Conservation (phyloP, 1,284 basidiomycete species). For the Trametes versicolor region DNA sequence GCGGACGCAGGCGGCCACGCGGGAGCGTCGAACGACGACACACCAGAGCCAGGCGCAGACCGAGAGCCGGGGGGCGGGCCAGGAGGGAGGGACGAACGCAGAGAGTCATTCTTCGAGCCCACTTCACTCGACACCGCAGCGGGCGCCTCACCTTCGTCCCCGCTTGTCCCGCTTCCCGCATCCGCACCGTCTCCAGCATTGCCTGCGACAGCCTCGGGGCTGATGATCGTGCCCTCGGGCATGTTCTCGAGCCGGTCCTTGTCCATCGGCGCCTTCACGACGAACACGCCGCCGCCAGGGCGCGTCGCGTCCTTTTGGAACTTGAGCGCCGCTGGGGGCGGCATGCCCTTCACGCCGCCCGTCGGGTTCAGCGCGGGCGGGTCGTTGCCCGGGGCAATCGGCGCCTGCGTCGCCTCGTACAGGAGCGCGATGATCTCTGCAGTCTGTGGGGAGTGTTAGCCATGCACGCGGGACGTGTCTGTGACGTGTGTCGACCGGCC, state of each 20-base stretch:
- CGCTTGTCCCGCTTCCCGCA: constrained; percentile 35
- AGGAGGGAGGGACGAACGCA: constrained; percentile 41
- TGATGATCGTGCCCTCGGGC: constrained; percentile 72
- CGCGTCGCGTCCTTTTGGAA: constrained; percentile 80
- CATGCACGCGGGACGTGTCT: constrained; percentile 31
- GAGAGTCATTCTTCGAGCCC: constrained; percentile 40
- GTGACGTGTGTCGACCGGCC: constrained; percentile 55
- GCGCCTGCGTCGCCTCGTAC: constrained; percentile 89
- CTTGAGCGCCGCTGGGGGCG: constrained; percentile 63
- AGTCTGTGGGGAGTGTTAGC: constrained; percentile 64
- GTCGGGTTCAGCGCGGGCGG: constrained; percentile 77
- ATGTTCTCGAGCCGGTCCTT: constrained; percentile 60
- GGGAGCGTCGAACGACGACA: constrained; percentile 19
- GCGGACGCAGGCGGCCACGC: constrained; percentile 16
- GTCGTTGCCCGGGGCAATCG: constrained; percentile 60
- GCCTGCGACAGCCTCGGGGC: constrained; percentile 6
- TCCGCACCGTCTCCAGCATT: constrained; percentile 46
- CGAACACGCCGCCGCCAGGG: constrained; percentile 87
- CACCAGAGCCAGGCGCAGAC: constrained; percentile 26
- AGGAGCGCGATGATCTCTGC: constrained; percentile 92
- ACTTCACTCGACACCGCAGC: constrained; percentile 40
- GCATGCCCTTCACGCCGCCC: constrained; percentile 71
- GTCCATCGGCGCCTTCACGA: constrained; percentile 67
- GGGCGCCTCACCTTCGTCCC: constrained; percentile 60
- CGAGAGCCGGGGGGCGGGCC: constrained; percentile 21